Percentiles rank a stretch among this genome's conserved stretches.
Conservation (phyloP, 2,329 filamentous ascomycete species). For the Pyrenochaeta sp. region DNA sequence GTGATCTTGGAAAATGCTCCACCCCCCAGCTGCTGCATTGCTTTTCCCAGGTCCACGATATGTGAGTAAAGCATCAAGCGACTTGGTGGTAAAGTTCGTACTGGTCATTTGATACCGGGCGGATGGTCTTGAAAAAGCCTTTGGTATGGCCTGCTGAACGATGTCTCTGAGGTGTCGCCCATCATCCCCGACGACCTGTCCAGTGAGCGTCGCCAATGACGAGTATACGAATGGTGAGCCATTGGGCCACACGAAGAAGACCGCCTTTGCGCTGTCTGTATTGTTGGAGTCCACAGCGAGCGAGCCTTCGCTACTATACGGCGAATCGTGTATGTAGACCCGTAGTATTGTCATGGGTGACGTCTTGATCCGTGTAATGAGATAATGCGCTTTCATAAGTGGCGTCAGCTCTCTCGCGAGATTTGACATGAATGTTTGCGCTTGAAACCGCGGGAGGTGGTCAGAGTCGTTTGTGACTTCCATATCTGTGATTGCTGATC, state of each 20-base stretch:
- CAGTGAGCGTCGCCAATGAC: slow-evolving; percentile 56
- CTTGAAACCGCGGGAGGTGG: slow-evolving; percentile 75
- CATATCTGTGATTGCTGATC: slow-evolving; percentile 36
- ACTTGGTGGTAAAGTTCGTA: slow-evolving; percentile 75
- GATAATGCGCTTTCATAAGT: slow-evolving; percentile 84
- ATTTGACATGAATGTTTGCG: slow-evolving; percentile 79
- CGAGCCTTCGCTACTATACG: slow-evolving; percentile 69
- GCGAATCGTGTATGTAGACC: slow-evolving; percentile 81
- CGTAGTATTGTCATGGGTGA: slow-evolving; percentile 78
- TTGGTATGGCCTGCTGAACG: slow-evolving; percentile 81
- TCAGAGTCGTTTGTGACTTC: slow-evolving; percentile 51
- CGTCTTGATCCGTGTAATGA: slow-evolving; percentile 74
- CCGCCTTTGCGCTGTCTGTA: slow-evolving; percentile 71
- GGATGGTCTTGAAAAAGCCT: slow-evolving; percentile 78
- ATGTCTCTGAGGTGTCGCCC: slow-evolving; percentile 70
- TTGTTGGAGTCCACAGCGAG: slow-evolving; percentile 40
- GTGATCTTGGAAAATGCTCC: slow-evolving; percentile 79
- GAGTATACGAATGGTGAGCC: slow-evolving; percentile 79
- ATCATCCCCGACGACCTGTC: slow-evolving; percentile 45
- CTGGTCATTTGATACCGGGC: slow-evolving; percentile 74
- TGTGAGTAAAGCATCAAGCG: slow-evolving; percentile 73
- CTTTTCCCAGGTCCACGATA: slow-evolving; percentile 74
- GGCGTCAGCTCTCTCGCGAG: slow-evolving; percentile 78
- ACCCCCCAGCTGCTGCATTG: slow-evolving; percentile 78
- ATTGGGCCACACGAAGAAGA: slow-evolving; percentile 85